A percentile compares a stretch with the other conserved stretches of the same genome.
Conservation (phyloP, 345 rosid genomes). For the Hibiscus mutabilis region DNA sequence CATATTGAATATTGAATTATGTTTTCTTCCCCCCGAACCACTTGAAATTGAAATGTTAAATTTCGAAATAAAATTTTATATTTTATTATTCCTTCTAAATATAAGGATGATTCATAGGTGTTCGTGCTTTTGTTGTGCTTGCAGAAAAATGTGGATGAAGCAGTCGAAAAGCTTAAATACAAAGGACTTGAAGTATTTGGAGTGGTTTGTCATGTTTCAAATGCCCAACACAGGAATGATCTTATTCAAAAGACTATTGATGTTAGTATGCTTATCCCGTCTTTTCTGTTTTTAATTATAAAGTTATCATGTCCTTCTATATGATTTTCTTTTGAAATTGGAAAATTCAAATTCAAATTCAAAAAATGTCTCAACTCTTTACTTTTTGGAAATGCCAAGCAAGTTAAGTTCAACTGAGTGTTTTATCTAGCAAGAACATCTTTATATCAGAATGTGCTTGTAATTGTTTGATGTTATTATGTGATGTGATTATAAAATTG, state of each 20-base stretch:
- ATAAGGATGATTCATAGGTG: neutral
- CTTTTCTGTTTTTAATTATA: neutral
- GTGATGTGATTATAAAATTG: neutral
- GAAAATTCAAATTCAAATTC: neutral
- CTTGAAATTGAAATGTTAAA: too few relatives aligned
- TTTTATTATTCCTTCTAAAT: neutral
- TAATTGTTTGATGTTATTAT: neutral
- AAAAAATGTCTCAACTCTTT: neutral
- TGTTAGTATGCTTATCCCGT: slow-evolving; percentile 24
- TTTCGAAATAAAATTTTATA: too few relatives aligned
- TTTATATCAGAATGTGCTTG: neutral
- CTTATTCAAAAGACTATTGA: slow-evolving; percentile 58
- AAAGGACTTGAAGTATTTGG: slow-evolving; percentile 72
- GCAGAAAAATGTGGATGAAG: slow-evolving; percentile 81
- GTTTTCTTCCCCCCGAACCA: too few relatives aligned
- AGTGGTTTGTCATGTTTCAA: slow-evolving; percentile 83
- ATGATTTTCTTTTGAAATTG: neutral
- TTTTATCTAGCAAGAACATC: neutral
- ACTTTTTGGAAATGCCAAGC: neutral
- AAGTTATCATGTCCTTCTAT: neutral
- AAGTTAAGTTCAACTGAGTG: neutral
- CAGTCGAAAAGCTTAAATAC: slow-evolving; percentile 58
- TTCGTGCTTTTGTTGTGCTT: neutral
- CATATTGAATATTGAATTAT: too few relatives aligned
- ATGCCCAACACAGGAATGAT: slow-evolving; percentile 63